These are phyloP conservation scores for Moesziomyces parantarcticus DNA, from an alignment of 1,284 basidiomycete species.

Conservation along the genomic window DNA sequence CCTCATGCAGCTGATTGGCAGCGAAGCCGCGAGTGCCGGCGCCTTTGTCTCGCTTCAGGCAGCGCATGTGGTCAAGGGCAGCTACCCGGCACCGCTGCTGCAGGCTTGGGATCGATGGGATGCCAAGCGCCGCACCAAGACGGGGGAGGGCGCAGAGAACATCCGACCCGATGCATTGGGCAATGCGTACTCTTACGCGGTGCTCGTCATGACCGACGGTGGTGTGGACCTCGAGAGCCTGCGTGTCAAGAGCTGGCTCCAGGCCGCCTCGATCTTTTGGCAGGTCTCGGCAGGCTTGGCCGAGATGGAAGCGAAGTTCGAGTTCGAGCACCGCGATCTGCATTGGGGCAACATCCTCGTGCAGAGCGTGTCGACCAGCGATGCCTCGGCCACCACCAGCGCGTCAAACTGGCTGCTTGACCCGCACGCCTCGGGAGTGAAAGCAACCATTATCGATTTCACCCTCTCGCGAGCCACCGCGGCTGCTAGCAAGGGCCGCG, in stretches of 20 bases:
- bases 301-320: constrained; percentile 79
- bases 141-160: constrained; percentile 78
- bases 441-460: constrained; percentile 90
- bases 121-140: constrained; percentile 68
- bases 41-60: constrained; percentile 61
- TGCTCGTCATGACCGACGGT: constrained; percentile 88
- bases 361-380: constrained; percentile 3
- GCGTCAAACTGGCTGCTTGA: constrained; percentile 14
- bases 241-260: constrained; percentile 81
- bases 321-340: constrained; percentile 96
- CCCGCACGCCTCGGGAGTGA: constrained; percentile 73
- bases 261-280: constrained; percentile 89
- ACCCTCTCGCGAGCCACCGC: constrained; percentile 78
- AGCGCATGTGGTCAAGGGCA: constrained; percentile 84
- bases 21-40: constrained; percentile 15
- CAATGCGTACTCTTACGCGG: constrained; percentile 80
- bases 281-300: constrained; percentile 83
- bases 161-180: constrained; percentile 82
- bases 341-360: constrained; percentile 98
- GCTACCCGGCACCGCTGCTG: constrained; percentile 82
- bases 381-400: not conserved
- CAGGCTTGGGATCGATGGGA: constrained; percentile 87
- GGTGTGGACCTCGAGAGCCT: constrained; percentile 89
- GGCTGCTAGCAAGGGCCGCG: constrained; percentile 14
- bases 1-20: constrained; percentile 78